Evolutionary conservation across 2,329 filamentous ascomycete species (phyloP), one percentile per base, ranked within the genome.

Genomic region (Madurella mycetomatis): DNA sequence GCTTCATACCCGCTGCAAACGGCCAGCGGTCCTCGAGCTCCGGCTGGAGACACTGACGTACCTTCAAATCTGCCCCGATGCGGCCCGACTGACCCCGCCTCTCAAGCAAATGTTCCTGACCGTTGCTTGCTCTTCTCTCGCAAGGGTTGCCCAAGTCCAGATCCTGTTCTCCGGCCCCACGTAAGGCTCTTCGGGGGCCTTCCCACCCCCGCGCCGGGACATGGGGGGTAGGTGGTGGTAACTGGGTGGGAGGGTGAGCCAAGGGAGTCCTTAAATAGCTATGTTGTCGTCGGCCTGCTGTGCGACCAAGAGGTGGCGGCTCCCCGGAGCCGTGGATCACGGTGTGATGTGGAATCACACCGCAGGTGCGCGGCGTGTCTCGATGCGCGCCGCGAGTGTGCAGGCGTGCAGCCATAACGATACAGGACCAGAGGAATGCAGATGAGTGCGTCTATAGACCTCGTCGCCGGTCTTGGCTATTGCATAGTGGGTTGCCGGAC

Each of bases 401-500:
- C 50, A 41, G 43, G 30, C 43, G 32, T 11, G n/a, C 18, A 16
- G 15, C 8, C 12, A 41, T 41, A 16, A 16, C 4, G 17, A 13
- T 41, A 34, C 34, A 2, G 7, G 9, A 12, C 16, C 39, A 25
- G 30, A 17, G 32, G 39, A 32, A 9, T 15, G 39, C 42, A 17
- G 47, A 41, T 44, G 30, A 39, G 42, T 43, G 39, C 42, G 39
- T 43, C 34, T 17, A 51, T 15, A 18, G 5, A 47, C 39, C 11
- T 47, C 48, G 19, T 47, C 43, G 47, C 41, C 31, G 40, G 51
- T 47, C 53, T 31, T 34, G 32, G 19, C 39, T 39, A 40, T 47
- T 9, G 30, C 25, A 17, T 37, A 47, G 37, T 34, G 7, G 25
- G 4, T 11, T n/a, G 15, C 47, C 48, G 47, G 39, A 41, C 31